Conservation (phyloP, 306 rosid species). For the Neltuma alba region DNA sequence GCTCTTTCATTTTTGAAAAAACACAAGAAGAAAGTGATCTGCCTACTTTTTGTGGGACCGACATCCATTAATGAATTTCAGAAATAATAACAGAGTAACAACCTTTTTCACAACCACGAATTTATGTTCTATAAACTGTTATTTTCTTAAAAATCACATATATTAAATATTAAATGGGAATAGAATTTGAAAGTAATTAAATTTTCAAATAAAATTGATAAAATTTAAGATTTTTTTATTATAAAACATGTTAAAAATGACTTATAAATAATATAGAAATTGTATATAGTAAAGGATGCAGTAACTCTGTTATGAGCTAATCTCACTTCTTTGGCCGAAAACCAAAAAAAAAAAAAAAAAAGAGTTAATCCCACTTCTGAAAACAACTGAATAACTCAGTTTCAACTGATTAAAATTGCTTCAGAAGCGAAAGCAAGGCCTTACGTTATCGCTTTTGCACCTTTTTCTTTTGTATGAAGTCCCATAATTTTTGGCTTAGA, state of each 20-base stretch:
- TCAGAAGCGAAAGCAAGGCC: slow-evolving; percentile 36
- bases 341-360: no score
- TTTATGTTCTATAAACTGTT: no score
- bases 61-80: background rate
- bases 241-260: no score
- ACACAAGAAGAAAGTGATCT: background rate
- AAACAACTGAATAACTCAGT: slow-evolving; percentile 41
- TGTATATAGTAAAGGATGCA: background rate
- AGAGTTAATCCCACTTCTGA: no score
- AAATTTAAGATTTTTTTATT: no score
- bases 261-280: no score
- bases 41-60: background rate
- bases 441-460: slow-evolving; percentile 18
- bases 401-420: slow-evolving; percentile 44
- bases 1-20: background rate
- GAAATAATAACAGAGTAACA: background rate
- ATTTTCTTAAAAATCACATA: no score
- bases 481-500: slow-evolving; percentile 12
- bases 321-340: no score
- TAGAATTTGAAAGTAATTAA: no score
- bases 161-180: no score
- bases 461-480: slow-evolving; percentile 15
- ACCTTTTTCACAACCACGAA: no score
- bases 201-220: no score
- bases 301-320: background rate